These are phyloP conservation scores for Thermomucor indicae-seudaticae DNA, from an alignment of 371 early-diverging fungal genomes.

Conservation along the genomic window DNA sequence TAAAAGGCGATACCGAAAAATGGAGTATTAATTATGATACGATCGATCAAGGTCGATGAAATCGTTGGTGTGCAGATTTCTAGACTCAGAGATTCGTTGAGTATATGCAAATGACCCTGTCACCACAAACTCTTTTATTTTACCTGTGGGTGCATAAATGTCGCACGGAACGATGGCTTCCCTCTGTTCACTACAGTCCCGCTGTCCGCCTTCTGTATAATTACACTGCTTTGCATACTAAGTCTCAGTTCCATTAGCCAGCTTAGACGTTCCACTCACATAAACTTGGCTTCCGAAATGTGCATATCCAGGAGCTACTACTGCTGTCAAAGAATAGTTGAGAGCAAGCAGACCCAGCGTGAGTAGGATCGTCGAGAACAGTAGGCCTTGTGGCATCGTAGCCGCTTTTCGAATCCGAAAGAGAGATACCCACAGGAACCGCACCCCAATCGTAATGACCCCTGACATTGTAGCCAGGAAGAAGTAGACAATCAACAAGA, in stretches of 20 bases:
- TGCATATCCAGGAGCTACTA: conserved; percentile 63
- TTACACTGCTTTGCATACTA: conserved; percentile 46
- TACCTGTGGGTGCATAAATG: conserved; percentile 50
- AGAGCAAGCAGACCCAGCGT: conserved; percentile 59
- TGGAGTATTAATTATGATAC: conserved; percentile 52
- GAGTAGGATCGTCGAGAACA: conserved; percentile 46
- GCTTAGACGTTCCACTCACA: conserved; percentile 29
- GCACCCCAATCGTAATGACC: conserved; percentile 55
- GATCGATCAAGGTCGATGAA: conserved; percentile 49
- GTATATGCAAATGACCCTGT: not conserved
- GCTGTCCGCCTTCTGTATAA: conserved; percentile 34
- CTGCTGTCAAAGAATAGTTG: conserved; percentile 53
- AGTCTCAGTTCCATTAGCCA: not conserved
- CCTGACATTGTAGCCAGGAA: conserved; percentile 60
- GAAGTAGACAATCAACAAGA: conserved; percentile 55
- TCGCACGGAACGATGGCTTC: conserved; percentile 60
- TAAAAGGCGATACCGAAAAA: conserved; percentile 52
- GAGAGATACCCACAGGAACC: conserved; percentile 59
- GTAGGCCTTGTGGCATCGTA: conserved; percentile 60
- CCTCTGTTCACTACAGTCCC: conserved; percentile 48
- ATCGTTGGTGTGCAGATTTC: conserved; percentile 65
- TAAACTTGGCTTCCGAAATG: conserved; percentile 69
- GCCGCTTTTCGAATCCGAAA: conserved; percentile 49
- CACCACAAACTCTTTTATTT: conserved; percentile 1
- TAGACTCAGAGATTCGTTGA: not conserved